A percentile compares a stretch with the other conserved stretches of the same genome.
Evolutionary conservation across 495 filamentous ascomycete species (phyloP).

Genomic region (Daldinia concentrica): DNA sequence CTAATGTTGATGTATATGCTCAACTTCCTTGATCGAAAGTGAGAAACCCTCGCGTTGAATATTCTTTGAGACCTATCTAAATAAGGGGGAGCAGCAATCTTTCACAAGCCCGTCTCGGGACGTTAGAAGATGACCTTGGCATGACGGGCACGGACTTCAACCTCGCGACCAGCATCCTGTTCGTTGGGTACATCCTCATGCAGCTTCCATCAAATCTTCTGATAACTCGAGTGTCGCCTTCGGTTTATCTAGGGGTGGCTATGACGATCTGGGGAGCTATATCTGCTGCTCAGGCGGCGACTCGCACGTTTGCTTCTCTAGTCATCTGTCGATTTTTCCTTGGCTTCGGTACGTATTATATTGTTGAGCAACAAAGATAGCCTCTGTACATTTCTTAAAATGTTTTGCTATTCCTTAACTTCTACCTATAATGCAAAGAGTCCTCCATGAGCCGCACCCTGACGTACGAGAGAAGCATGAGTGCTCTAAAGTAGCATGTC

Average conservation of each 20-base stretch:
- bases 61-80: constrained; percentile 5
- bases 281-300: constrained; percentile 64
- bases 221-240: constrained; percentile 53
- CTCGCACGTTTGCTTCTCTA: constrained; percentile 63
- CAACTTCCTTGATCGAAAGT: constrained; percentile 57
- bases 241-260: constrained; percentile 55
- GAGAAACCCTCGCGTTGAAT: not conserved
- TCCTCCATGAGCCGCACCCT: not conserved
- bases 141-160: constrained; percentile 62
- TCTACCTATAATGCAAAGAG: not conserved
- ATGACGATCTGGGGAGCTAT: constrained; percentile 72
- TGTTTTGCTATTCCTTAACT: not conserved
- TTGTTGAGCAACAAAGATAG: not conserved
- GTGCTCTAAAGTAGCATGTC: too few species aligned
- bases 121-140: constrained; percentile 55
- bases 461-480: not conserved
- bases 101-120: constrained; percentile 54
- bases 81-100: constrained; percentile 45
- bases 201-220: constrained; percentile 67
- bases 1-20: constrained; percentile 56
- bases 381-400: too few species aligned
- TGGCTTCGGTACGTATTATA: constrained; percentile 56
- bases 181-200: constrained; percentile 65
- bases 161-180: constrained; percentile 65
- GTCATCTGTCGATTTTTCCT: constrained; percentile 70